These are phyloP conservation scores for Xeromyces bisporus DNA, from an alignment of 495 filamentous ascomycete genomes.

Conservation along the genomic window DNA sequence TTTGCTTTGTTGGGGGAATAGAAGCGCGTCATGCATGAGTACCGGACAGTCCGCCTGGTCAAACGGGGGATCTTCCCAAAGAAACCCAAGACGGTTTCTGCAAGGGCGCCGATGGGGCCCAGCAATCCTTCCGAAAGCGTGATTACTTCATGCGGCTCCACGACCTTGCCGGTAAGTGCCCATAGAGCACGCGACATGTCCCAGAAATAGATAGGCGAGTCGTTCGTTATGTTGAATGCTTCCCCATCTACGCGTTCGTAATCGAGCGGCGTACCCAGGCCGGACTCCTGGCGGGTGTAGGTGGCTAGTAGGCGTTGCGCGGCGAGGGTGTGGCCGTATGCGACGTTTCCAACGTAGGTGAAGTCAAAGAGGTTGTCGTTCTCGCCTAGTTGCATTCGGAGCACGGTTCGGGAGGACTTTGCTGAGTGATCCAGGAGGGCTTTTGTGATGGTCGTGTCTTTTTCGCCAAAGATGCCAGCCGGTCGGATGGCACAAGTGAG, in stretches of 20 bases:
- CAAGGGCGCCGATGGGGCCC: constrained; percentile 44
- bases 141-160: constrained; percentile 52
- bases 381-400: constrained; percentile 67
- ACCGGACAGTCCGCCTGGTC: constrained; percentile 56
- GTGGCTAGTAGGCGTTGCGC: constrained; percentile 51
- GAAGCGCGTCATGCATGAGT: constrained; percentile 68
- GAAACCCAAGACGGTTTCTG: constrained; percentile 50
- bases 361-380: constrained; percentile 64
- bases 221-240: constrained; percentile 92
- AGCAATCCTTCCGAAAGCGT: constrained; percentile 47
- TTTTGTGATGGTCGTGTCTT: constrained; percentile 59
- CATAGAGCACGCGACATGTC: constrained; percentile 72
- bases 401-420: constrained; percentile 37
- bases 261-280: constrained; percentile 43
- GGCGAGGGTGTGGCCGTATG: constrained; percentile 32
- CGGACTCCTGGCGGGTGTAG: constrained; percentile 31
- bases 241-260: constrained; percentile 79
- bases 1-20: constrained; percentile 77
- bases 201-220: constrained; percentile 87
- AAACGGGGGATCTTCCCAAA: constrained; percentile 61
- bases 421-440: constrained; percentile 29
- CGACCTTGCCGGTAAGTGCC: constrained; percentile 47
- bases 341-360: constrained; percentile 38
- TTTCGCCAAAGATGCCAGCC: constrained; percentile 81
- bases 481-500: constrained; percentile 70